A percentile compares a stretch with the other conserved stretches of the same genome.
phyloP scores from a whole-genome alignment of 2,329 filamentous ascomycete species.

The Emmonsiellopsis sp. region DNA sequence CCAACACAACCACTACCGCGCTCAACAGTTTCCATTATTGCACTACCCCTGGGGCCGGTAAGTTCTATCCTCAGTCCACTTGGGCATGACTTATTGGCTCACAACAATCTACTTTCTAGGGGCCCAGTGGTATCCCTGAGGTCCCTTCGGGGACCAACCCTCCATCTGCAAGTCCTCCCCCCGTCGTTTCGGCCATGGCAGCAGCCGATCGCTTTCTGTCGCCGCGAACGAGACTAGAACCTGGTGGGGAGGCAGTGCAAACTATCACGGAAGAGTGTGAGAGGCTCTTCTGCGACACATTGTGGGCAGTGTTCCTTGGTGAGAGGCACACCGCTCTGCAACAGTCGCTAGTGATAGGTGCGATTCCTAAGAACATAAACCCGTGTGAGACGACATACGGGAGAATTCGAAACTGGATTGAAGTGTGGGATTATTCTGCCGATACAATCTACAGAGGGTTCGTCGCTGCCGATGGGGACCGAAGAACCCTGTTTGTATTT shows the following conservation, averaged over 20 bases:
- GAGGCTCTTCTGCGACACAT: slow-evolving; percentile 98
- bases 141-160: slow-evolving; percentile 79
- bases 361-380: slow-evolving; percentile 35
- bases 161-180: slow-evolving; percentile 81
- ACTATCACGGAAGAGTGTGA: slow-evolving; percentile 99
- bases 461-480: slow-evolving; percentile 58
- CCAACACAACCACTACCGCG: slow-evolving; percentile 58
- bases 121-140: slow-evolving; percentile 93
- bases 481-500: slow-evolving; percentile 78
- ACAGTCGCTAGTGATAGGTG: slow-evolving; percentile 83
- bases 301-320: slow-evolving; percentile 91
- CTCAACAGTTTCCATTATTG: slow-evolving; percentile 88
- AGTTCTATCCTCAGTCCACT: slow-evolving; percentile 18
- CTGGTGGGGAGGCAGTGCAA: slow-evolving; percentile 82
- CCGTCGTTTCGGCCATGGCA: slow-evolving; percentile 60
- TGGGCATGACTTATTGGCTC: slow-evolving; percentile 2
- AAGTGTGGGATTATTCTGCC: slow-evolving; percentile 64
- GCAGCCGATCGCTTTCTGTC: background rate
- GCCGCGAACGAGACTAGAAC: slow-evolving; percentile 23
- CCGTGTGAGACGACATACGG: slow-evolving; percentile 22
- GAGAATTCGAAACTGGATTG: slow-evolving; percentile 27
- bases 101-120: slow-evolving; percentile 37
- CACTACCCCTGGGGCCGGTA: slow-evolving; percentile 80
- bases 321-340: slow-evolving; percentile 69
- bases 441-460: slow-evolving; percentile 82